Evolutionary conservation across 2,329 filamentous ascomycete species (phyloP), one percentile per base, ranked within the genome.

Genomic region (Elsinoe batatas): DNA sequence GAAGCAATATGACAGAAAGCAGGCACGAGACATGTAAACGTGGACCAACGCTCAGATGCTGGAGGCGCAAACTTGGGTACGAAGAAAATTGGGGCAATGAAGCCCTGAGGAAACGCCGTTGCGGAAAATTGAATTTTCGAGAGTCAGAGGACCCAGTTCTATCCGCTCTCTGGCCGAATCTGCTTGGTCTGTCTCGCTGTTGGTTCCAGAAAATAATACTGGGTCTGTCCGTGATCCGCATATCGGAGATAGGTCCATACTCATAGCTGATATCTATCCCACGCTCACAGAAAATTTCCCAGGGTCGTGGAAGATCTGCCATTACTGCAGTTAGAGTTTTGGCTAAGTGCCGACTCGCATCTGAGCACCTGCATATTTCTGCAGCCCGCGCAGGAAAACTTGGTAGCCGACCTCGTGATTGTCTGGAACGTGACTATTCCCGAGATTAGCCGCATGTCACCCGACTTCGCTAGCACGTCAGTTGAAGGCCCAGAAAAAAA

Each of bases 401-500:
- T 96, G 91, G 70, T 98, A 98, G 43, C 90, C 90, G 15, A 98
- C 91, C 1, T 83, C 83, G 60, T 86, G 80, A 68, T 89, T 89
- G 66, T 91, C 87, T 56, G 79, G 79, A 11, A 87, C 61, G 57
- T 74, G 70, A 61, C 71, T 73, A 54, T 54, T 51, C 20, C 26
- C 26, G 46, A 26, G 17, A 57, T 57, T 46, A 44, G 53, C 44
- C 36, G 26, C 55, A 43, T 54, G 30, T 47, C 32, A 36, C 32
- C 38, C 54, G 47, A 51, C 35, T 37, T 38, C 47, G 47, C 47
- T 26, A 22, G 33, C 32, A 20, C 33, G 47, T 20, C 17, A 58
- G 36, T 38, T 10, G 36, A 38, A 38, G 15, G 15, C 13, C 40
- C 33, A 18, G 42, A 18, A 38, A 17, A 47, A 47, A 37, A 79